Base-by-base conservation (phyloP, 768 basidiomycete genomes). In the Rhizopogon vesiculosus region DNA sequence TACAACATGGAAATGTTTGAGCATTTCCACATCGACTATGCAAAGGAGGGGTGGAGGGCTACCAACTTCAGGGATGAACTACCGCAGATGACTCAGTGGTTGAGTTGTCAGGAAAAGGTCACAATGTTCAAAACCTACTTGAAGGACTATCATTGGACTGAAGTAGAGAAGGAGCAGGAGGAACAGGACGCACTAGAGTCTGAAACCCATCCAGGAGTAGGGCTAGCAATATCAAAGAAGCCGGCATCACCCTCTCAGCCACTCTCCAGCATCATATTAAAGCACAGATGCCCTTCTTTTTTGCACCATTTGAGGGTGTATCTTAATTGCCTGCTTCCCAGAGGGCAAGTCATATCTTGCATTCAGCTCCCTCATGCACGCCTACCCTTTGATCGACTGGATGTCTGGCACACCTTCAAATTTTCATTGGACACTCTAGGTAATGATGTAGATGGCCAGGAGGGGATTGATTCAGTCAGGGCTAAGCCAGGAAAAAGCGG, bases 1-100 rank as follows among this genome's bases (percentile, higher is more conserved):
- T 75, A 64, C 61, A 72, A 74, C 54, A 78, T 74, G 0, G 71
- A 78, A 58, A 62, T 63, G 28, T 66, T 72, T 2, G 76, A 79
- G 56, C 62, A 69, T 1, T 70, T 42, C 71, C 72, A 7, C 77
- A 72, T 48, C 61, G 69, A 29, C 29, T 29, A 29, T 7, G 7
- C 29, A 29, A 29, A 29, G 29, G 29, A 29, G 29, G 29, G 22
- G 22, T 22, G 22, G 22, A 22, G 29, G 29, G 29, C 29, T 7
- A 72, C 69, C 2, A 78, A 75, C 56, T 56, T 54, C 16, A 68
- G 66, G 28, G 71, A 77, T 25, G 66, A 74, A 46, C 69, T 61
- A 18, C 16, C 57, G 8, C 75, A 76, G 53, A 77, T 77, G 76
- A 71, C 70, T 12, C 12, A 45, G 1, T 75, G 72, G 73, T 60